phyloP scores from a whole-genome alignment of 495 filamentous ascomycete genomes.

The Penicillium chermesinum region DNA sequence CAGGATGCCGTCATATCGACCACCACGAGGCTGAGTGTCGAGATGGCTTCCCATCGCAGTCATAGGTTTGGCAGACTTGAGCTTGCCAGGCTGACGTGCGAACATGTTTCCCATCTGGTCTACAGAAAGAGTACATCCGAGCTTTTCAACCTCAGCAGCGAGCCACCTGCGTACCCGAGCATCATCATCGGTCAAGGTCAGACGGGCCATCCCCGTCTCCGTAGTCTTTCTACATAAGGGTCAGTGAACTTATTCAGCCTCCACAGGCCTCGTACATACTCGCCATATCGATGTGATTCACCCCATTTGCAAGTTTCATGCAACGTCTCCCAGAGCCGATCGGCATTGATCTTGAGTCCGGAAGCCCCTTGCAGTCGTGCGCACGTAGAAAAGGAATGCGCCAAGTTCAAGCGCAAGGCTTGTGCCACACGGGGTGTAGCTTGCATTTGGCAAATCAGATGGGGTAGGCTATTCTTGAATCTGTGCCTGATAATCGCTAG shows the following conservation, averaged over 20 bases:
- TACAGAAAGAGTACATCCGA: slow-evolving; percentile 55
- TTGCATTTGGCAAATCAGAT: neutral
- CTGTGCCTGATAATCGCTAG: no score
- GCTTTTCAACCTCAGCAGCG: slow-evolving; percentile 49
- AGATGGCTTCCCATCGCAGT: slow-evolving; percentile 46
- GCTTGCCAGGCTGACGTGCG: slow-evolving; percentile 53
- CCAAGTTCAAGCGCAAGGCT: neutral
- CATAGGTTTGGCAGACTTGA: slow-evolving; percentile 30
- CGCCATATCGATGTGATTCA: slow-evolving; percentile 25
- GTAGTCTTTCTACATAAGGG: slow-evolving; percentile 7
- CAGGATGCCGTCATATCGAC: slow-evolving; percentile 68
- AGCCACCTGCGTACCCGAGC: slow-evolving; percentile 69
- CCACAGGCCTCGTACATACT: slow-evolving; percentile 16
- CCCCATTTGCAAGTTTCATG: slow-evolving; percentile 36
- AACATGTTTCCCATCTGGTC: slow-evolving; percentile 72
- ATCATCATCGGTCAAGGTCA: slow-evolving; percentile 63
- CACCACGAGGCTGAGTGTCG: slow-evolving; percentile 63
- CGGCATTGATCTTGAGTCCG: slow-evolving; percentile 29
- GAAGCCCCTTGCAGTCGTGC: slow-evolving; percentile 13
- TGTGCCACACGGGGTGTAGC: neutral
- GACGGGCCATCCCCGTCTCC: slow-evolving; percentile 57
- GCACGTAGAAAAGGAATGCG: slow-evolving; percentile 11
- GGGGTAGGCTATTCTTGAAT: neutral
- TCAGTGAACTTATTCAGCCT: slow-evolving; percentile 4
- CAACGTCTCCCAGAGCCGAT: slow-evolving; percentile 30